Evolutionary conservation across 345 rosid genomes (phyloP).

Genomic region (Syzygium oleosum): DNA sequence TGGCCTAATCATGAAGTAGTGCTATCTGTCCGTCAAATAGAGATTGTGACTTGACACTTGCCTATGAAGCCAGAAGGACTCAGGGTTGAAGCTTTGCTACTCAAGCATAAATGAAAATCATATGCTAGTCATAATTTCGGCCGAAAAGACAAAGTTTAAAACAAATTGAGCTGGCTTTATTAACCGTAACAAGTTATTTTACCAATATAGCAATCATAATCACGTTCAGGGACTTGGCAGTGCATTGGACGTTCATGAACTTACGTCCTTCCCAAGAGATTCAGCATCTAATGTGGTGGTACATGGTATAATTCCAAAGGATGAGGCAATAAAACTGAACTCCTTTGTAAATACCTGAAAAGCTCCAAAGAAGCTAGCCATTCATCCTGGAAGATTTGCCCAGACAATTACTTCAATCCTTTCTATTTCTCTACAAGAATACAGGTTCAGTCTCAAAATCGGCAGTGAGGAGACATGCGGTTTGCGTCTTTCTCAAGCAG

Average conservation of each 20-base stretch:
- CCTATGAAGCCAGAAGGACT: not conserved
- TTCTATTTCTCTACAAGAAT: not conserved
- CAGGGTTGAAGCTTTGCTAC: not conserved
- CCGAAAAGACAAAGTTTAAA: not conserved
- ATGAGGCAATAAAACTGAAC: too few species aligned
- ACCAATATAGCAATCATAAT: not conserved
- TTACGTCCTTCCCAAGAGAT: too few species aligned
- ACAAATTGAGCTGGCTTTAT: not conserved
- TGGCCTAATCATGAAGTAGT: not conserved
- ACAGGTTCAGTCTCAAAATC: not conserved
- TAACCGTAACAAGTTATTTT: fast-evolving
- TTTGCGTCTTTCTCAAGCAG: not conserved
- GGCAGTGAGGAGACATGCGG: not conserved
- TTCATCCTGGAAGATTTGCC: not conserved
- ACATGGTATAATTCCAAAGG: too few species aligned
- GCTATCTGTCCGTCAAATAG: not conserved
- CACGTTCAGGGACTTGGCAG: too few species aligned
- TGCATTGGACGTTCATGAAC: too few species aligned
- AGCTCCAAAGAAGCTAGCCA: not conserved
- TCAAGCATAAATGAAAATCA: not conserved
- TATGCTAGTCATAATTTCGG: not conserved
- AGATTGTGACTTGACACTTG: not conserved
- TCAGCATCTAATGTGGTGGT: too few species aligned
- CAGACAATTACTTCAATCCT: not conserved
- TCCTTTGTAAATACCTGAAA: not conserved